These are phyloP conservation scores for Stellera chamaejasme DNA, from an alignment of 345 rosid species.

Conservation along the genomic window DNA sequence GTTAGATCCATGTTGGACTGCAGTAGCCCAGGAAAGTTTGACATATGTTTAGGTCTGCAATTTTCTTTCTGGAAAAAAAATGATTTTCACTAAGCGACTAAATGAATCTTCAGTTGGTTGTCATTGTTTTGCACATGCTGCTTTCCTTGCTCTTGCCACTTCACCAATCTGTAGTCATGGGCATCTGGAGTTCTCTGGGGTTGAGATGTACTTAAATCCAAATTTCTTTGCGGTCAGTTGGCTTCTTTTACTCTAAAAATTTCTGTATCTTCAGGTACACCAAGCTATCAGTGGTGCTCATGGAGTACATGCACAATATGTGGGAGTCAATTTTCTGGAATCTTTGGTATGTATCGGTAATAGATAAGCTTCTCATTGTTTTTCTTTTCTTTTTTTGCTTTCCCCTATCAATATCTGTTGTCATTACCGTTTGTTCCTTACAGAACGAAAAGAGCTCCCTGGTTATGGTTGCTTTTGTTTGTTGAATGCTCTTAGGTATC, in stretches of 20 bases:
- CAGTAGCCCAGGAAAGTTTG: no score
- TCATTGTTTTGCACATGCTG: no score
- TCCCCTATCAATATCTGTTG: constrained; percentile 9
- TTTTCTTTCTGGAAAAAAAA: no score
- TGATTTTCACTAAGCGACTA: no score
- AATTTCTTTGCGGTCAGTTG: constrained; percentile 3
- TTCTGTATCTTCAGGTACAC: constrained; percentile 54
- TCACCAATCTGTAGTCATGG: no score
- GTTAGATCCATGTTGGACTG: no score
- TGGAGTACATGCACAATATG: constrained; percentile 72
- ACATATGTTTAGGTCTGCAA: no score
- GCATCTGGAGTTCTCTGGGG: not conserved
- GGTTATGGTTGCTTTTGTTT: not conserved
- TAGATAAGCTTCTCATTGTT: constrained; percentile 10
- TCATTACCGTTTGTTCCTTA: not conserved
- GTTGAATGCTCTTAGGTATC: constrained; percentile 54
- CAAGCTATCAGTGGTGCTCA: constrained; percentile 75
- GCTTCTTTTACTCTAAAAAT: constrained; percentile 19
- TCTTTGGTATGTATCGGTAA: constrained; percentile 52
- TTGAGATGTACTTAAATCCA: constrained; percentile 2
- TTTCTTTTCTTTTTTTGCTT: constrained; percentile 6
- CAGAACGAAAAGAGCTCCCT: no score
- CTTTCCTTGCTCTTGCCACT: not conserved
- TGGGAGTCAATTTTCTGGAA: constrained; percentile 80
- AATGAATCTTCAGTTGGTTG: no score